phyloP scores from a whole-genome alignment of 2,329 filamentous ascomycete genomes.

The Ophiostoma ips region DNA sequence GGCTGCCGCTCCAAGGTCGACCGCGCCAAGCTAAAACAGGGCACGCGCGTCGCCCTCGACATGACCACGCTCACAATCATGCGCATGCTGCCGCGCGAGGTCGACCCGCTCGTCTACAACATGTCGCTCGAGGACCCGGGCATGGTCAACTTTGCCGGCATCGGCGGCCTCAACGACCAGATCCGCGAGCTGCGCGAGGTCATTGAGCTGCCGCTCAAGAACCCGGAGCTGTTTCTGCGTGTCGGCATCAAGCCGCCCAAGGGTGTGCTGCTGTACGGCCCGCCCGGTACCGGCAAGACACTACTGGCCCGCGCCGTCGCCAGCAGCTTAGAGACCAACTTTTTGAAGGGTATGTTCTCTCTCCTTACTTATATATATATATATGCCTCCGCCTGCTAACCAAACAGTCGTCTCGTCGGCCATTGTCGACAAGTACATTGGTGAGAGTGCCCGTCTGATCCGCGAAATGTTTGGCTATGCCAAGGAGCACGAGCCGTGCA shows the following conservation, averaged over 20 bases:
- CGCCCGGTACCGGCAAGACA: slow-evolving; percentile 94
- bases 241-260: slow-evolving; percentile 99
- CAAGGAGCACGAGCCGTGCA: slow-evolving; percentile 97
- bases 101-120: slow-evolving; percentile 97
- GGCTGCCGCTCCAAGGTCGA: slow-evolving; percentile 98
- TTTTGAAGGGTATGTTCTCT: slow-evolving; percentile 64
- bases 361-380: slow-evolving; percentile 22
- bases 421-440: slow-evolving; percentile 99
- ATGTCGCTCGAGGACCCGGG: slow-evolving; percentile 98
- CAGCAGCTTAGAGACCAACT: slow-evolving; percentile 94
- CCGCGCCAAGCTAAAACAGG: slow-evolving; percentile 93
- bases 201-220: slow-evolving; percentile 95
- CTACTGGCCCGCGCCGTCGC: slow-evolving; percentile 87
- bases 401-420: slow-evolving; percentile 75
- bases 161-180: slow-evolving; percentile 95
- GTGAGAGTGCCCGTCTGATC: slow-evolving; percentile 91
- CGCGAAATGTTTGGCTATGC: slow-evolving; percentile 99
- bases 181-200: slow-evolving; percentile 95
- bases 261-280: slow-evolving; percentile 89
- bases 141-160: slow-evolving; percentile 94
- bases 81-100: slow-evolving; percentile 97
- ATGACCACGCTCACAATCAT: slow-evolving; percentile 99
- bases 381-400: not conserved
- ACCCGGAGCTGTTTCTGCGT: slow-evolving; percentile 90
- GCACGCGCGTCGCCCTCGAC: slow-evolving; percentile 90